Evolutionary conservation across 2,329 filamentous ascomycete species (phyloP).

Genomic region (Bipolaris oryzae): DNA sequence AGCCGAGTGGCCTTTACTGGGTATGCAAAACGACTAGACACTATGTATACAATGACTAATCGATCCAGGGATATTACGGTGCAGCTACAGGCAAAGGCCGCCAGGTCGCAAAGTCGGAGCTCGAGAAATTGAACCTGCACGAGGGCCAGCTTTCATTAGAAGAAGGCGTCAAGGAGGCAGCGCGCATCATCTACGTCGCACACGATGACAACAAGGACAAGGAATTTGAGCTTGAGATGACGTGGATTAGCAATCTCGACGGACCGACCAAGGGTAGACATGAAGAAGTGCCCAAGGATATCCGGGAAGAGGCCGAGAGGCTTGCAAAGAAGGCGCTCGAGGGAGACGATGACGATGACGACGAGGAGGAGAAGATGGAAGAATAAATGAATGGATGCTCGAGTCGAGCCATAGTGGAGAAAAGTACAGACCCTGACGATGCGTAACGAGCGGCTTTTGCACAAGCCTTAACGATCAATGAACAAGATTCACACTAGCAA

Average conservation of each 20-base stretch:
- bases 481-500: slow-evolving; percentile 10
- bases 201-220: slow-evolving; percentile 99
- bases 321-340: slow-evolving; percentile 90
- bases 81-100: slow-evolving; percentile 96
- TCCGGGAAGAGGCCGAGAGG: slow-evolving; percentile 89
- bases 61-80: slow-evolving; percentile 84
- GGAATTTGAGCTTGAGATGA: slow-evolving; percentile 99
- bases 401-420: slow-evolving; percentile 4
- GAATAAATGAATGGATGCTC: slow-evolving; percentile 66
- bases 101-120: slow-evolving; percentile 95
- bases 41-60: slow-evolving; percentile 4
- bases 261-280: slow-evolving; percentile 93
- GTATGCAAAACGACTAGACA: slow-evolving; percentile 48
- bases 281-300: slow-evolving; percentile 87
- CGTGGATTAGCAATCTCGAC: slow-evolving; percentile 85
- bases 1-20: slow-evolving; percentile 97
- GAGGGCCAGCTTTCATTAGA: slow-evolving; percentile 77
- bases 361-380: slow-evolving; percentile 85
- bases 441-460: slow-evolving; percentile 33
- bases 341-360: slow-evolving; percentile 71
- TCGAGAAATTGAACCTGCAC: slow-evolving; percentile 93
- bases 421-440: slow-evolving; percentile 33
- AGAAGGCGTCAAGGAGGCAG: slow-evolving; percentile 94
- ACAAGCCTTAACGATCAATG: slow-evolving; percentile 24
- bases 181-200: slow-evolving; percentile 93